Conservation (phyloP, 441 rosid genomes). For the Bruguiera hainesii region DNA sequence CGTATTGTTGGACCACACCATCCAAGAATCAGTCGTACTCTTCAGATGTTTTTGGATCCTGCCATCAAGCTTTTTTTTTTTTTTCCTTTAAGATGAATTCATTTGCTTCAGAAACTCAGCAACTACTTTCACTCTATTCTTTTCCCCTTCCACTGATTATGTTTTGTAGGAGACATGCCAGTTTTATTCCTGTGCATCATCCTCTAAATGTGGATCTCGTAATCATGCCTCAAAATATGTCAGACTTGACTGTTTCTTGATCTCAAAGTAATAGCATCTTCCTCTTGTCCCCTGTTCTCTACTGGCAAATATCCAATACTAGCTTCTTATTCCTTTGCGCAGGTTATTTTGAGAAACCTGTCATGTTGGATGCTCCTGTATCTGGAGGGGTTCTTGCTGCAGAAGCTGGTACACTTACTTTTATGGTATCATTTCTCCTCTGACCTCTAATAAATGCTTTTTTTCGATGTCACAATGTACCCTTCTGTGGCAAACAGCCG, state of each 20-base stretch:
- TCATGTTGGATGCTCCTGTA: constrained; percentile 96
- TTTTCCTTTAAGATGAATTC: not conserved
- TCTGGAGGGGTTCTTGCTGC: constrained; percentile 96
- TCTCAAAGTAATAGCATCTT: constrained; percentile 1
- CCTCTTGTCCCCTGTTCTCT: not conserved
- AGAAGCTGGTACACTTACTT: constrained; percentile 72
- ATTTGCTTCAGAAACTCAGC: not conserved
- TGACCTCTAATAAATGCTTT: constrained; percentile 7
- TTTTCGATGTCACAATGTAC: not conserved
- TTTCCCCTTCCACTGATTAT: not conserved
- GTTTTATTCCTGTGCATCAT: not conserved
- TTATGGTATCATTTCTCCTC: constrained; percentile 55
- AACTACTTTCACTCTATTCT: not conserved
- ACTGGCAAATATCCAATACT: not conserved
- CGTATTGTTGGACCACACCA: too few relatives aligned
- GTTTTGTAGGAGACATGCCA: not conserved
- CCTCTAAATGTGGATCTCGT: not conserved
- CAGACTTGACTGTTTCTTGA: not conserved
- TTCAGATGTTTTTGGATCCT: not conserved
- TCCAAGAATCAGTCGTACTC: too few relatives aligned
- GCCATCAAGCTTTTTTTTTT: not conserved
- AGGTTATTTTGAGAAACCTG: constrained; percentile 60
- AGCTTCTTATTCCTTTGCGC: constrained; percentile 14
- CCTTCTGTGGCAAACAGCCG: not conserved
- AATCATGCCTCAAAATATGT: not conserved